Percentiles rank a stretch among this genome's conserved stretches.
These are phyloP conservation scores for Aspergillus nanangensis DNA, from an alignment of 495 filamentous ascomycete genomes.

Conservation along the genomic window DNA sequence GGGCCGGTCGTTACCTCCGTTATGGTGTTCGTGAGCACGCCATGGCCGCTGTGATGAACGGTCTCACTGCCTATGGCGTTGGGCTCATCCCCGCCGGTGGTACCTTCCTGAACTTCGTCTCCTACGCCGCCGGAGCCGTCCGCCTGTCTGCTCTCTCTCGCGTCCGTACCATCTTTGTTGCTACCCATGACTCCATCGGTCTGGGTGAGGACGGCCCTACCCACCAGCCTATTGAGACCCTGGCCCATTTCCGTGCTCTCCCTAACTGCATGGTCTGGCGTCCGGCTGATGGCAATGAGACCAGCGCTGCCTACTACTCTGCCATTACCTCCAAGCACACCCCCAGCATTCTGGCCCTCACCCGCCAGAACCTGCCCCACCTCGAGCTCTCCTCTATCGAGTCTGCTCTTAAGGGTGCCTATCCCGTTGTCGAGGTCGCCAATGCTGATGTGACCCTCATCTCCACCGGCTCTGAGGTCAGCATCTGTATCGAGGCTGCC, in stretches of 20 bases:
- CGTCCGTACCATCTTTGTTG: conserved; percentile 90
- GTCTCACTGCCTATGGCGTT: conserved; percentile 91
- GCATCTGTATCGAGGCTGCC: conserved; percentile 86
- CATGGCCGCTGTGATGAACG: conserved; percentile 99
- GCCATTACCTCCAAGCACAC: conserved; percentile 88
- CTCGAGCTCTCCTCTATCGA: conserved; percentile 89
- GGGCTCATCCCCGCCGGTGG: conserved; percentile 90
- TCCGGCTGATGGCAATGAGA: conserved; percentile 98
- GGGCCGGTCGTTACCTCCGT: conserved; percentile 87
- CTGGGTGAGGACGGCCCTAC: conserved; percentile 98
- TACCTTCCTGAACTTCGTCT: conserved; percentile 99
- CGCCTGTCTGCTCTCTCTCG: conserved; percentile 91
- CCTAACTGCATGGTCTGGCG: conserved; percentile 99
- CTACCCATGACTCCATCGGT: conserved; percentile 99
- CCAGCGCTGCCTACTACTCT: conserved; percentile 94
- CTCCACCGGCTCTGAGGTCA: conserved; percentile 93
- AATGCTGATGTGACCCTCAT: conserved; percentile 85
- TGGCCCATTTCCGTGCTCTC: conserved; percentile 97
- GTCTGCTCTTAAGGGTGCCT: conserved; percentile 87
- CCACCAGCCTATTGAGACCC: conserved; percentile 99
- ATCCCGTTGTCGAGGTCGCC: conserved; percentile 80
- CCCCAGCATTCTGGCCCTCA: conserved; percentile 87
- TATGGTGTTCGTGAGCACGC: conserved; percentile 97
- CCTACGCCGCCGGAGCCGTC: conserved; percentile 92
- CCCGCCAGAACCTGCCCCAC: conserved; percentile 97